Conservation (phyloP, 164 flowering plant species). For the Aristolochia fimbriata region DNA sequence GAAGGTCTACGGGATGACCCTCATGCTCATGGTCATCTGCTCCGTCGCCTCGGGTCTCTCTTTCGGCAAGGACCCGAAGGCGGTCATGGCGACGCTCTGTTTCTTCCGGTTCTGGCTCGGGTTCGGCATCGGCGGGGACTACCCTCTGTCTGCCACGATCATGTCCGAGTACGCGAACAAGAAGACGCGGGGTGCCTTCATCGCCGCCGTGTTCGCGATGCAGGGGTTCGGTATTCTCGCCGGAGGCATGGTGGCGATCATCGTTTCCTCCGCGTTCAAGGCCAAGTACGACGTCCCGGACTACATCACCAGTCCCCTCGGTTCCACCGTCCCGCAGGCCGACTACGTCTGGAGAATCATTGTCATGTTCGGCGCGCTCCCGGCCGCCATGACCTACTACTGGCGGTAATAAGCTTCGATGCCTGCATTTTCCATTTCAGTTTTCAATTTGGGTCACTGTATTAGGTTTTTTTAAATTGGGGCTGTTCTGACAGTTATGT, state of each 20-base stretch:
- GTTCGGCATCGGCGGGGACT: conserved; percentile 35
- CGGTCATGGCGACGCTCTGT: conserved; percentile 25
- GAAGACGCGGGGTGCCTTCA: conserved; percentile 29
- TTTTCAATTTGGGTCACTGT: too few species aligned
- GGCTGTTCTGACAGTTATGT: too few species aligned
- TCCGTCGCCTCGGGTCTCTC: conserved; percentile 36
- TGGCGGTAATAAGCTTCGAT: conserved; percentile 16
- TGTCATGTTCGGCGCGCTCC: conserved; percentile 34
- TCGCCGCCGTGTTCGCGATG: conserved; percentile 35
- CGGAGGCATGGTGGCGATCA: conserved; percentile 26
- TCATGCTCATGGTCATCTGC: conserved; percentile 26
- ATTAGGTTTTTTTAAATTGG: too few species aligned
- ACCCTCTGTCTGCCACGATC: conserved; percentile 35
- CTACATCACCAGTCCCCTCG: conserved; percentile 2
- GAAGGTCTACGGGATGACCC: conserved; percentile 30
- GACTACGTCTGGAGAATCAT: conserved; percentile 33
- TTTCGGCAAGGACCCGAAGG: conserved; percentile 14
- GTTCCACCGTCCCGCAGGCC: conserved; percentile 23
- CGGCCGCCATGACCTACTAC: conserved; percentile 30
- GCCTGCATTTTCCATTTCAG: too few species aligned
- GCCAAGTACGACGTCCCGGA: conserved; percentile 9
- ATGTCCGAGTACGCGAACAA: conserved; percentile 38
- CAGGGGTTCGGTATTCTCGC: conserved; percentile 30
- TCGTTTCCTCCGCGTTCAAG: conserved; percentile 18
- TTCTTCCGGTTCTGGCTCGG: conserved; percentile 41